These are phyloP conservation scores for Nepenthes alata DNA, from an alignment of 179 eudicot species.

Conservation along the genomic window DNA sequence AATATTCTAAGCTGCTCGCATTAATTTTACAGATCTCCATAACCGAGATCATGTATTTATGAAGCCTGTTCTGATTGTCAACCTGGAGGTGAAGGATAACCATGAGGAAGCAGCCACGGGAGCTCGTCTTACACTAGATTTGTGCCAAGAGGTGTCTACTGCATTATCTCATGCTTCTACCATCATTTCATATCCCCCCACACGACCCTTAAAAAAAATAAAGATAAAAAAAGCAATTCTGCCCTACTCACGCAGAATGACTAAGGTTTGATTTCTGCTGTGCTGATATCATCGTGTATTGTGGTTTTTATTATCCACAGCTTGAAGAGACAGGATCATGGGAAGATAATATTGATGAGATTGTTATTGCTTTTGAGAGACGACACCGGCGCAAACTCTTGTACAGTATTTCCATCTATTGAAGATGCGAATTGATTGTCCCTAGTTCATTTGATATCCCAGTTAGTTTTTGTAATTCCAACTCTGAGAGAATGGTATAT, in stretches of 20 bases:
- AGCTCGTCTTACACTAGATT: slow-evolving; percentile 61
- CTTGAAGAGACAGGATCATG: slow-evolving; percentile 64
- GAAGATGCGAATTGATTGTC: slow-evolving; percentile 9
- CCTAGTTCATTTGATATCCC: too few relatives aligned
- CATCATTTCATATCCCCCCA: neutral
- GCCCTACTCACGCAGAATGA: too few relatives aligned
- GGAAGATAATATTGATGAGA: slow-evolving; percentile 70
- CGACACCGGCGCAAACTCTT: slow-evolving; percentile 65
- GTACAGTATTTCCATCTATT: slow-evolving; percentile 76
- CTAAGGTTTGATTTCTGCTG: too few relatives aligned
- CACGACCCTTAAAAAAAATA: neutral
- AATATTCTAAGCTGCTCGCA: neutral
- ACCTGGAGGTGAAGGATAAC: slow-evolving; percentile 92
- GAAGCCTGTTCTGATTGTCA: slow-evolving; percentile 75
- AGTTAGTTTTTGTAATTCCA: too few relatives aligned
- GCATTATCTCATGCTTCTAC: neutral
- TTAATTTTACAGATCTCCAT: slow-evolving; percentile 52
- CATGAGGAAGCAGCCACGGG: slow-evolving; percentile 95
- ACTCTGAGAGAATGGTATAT: too few relatives aligned
- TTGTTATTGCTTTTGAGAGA: slow-evolving; percentile 56
- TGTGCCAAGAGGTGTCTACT: slow-evolving; percentile 70
- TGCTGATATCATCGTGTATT: neutral
- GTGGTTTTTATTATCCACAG: slow-evolving; percentile 20
- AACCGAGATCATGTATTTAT: slow-evolving; percentile 61
- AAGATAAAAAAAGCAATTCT: too few relatives aligned